Conservation (phyloP, 306 rosid genomes). For the Gynostemma pentaphyllum region DNA sequence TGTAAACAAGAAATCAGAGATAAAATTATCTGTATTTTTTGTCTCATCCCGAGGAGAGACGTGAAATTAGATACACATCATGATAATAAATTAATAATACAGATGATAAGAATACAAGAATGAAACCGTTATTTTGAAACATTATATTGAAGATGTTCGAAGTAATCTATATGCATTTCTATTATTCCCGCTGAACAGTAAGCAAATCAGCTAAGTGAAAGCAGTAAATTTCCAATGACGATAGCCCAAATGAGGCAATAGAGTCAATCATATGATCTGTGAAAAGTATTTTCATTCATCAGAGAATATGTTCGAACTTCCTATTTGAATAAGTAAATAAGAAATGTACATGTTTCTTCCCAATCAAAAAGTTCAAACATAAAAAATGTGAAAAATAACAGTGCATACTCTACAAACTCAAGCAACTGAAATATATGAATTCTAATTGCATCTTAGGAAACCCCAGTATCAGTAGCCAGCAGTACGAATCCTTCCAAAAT, state of each 20-base stretch:
- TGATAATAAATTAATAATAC: not conserved
- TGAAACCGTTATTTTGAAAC: not conserved
- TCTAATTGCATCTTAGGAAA: not conserved
- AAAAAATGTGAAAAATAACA: too few species aligned
- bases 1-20: not conserved
- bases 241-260: not conserved
- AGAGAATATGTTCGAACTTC: too few species aligned
- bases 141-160: not conserved
- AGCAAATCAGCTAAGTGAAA: not conserved
- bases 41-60: not conserved
- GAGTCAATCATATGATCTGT: not conserved
- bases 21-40: not conserved
- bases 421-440: not conserved
- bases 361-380: too few species aligned
- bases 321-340: too few species aligned
- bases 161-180: not conserved
- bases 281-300: too few species aligned
- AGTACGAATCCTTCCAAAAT: not conserved
- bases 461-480: not conserved
- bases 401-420: not conserved
- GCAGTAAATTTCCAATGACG: not conserved
- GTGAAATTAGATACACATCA: not conserved
- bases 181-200: not conserved
- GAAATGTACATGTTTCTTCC: too few species aligned
- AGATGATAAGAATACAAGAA: not conserved